Base-by-base conservation (phyloP, 495 filamentous ascomycete genomes). In the Aspergillus bertholletiae region DNA sequence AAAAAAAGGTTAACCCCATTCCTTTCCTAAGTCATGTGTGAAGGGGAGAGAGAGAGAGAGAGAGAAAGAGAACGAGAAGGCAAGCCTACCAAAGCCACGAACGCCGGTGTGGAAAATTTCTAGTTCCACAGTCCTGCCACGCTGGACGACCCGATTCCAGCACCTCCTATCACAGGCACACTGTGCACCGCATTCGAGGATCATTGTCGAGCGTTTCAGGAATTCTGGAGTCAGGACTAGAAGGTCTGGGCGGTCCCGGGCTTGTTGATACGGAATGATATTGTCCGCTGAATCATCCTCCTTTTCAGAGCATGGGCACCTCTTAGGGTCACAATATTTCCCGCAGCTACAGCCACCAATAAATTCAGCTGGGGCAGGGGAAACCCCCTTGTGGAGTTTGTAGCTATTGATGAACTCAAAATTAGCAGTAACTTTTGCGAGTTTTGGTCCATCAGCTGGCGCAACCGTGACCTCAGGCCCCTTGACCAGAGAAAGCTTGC, bases 31-130 rank as follows among this genome's bases (percentile, higher is more conserved):
- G n/a, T n/a, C n/a, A n/a, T n/a, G n/a, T n/a, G n/a, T n/a, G n/a
- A n/a, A n/a, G n/a, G n/a, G n/a, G n/a, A n/a, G n/a, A n/a, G n/a
- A n/a, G n/a, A n/a, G n/a, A n/a, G n/a, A n/a, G n/a, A n/a, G n/a
- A n/a, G n/a, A n/a, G n/a, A n/a, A n/a, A n/a, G n/a, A n/a, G n/a
- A n/a, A n/a, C n/a, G n/a, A n/a, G n/a, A n/a, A n/a, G n/a, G n/a
- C n/a, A n/a, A 27, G 71, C 76, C 59, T 70, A 87, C 88, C 94
- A 82, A 92, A 96, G 7, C 94, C 94, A 30, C 93, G 83, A 17
- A 79, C 70, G 5, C 72, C 65, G 0, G 92, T 96, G 55, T 87
- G 79, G 67, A 97, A 98, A 23, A 97, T 90, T 61, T 94, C 81
- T 6, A 97, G 67, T 0, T 82, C 78, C 1, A 97, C 75, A 30